A percentile compares a stretch with the other conserved stretches of the same genome.
These are phyloP conservation scores for Chrysanthemum seticuspe DNA, from an alignment of 129 eudicot species.

Conservation along the genomic window DNA sequence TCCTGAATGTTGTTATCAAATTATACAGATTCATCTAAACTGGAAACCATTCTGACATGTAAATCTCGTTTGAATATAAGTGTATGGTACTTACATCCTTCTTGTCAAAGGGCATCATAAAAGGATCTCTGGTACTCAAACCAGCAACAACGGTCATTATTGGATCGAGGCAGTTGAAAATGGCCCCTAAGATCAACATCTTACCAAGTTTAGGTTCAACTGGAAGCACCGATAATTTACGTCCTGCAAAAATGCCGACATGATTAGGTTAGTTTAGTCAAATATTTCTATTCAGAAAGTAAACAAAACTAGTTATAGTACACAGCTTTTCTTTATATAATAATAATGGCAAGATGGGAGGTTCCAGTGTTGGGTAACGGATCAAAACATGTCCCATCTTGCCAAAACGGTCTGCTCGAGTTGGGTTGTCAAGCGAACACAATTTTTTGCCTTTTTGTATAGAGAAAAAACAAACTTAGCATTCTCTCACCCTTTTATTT, in stretches of 20 bases:
- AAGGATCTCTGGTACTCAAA: constrained; percentile 84
- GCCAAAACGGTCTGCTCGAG: no score
- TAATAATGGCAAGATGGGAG: no score
- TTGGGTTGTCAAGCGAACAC: no score
- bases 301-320: neutral
- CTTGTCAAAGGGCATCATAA: constrained; percentile 85
- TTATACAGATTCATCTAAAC: constrained; percentile 1
- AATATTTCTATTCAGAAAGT: neutral
- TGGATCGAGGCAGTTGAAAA: constrained; percentile 90
- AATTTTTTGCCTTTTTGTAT: no score
- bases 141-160: constrained; percentile 98
- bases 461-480: no score
- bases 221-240: constrained; percentile 80
- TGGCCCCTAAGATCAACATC: constrained; percentile 86
- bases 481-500: no score
- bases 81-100: constrained; percentile 66
- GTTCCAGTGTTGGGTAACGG: no score
- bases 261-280: neutral
- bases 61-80: constrained; percentile 2
- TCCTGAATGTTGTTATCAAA: constrained; percentile 3
- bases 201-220: constrained; percentile 98
- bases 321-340: no score
- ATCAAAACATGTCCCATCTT: no score
- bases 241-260: constrained; percentile 48
- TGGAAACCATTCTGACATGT: neutral